Evolutionary conservation across 768 basidiomycete species (phyloP), one percentile per base, ranked within the genome.

Genomic region (Mrakia gelida): DNA sequence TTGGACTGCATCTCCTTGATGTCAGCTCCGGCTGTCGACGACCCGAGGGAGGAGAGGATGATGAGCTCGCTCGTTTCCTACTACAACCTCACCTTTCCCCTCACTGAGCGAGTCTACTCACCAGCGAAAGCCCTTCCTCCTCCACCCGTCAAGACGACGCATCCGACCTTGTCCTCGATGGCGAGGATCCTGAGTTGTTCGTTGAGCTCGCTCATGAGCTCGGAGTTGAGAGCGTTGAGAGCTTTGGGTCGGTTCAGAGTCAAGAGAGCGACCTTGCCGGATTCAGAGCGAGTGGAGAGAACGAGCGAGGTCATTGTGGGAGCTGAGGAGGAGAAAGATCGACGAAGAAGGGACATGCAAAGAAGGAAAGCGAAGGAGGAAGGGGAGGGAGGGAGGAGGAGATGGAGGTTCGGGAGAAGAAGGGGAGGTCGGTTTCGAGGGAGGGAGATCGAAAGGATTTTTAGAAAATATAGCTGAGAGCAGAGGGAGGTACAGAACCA

Each of bases 1-100:
- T 95, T 95, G 86, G 95, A 93, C 85, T 94, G 95, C 96, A 98
- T 98, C 86, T 98, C 95, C 86, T 97, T 98, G 86, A 99, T 98
- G 85, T 99, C 96, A 30, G 96, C 96, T 3, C 96, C 95, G 81
- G 95, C 95, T 94, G 75, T 9, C 18, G 18, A 52, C 49, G 49
- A 52, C 15, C 49, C 49, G 49, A 52, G 7, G 15, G 16, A 52
- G 11, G 11, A 38, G 38, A 21, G 54, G 26, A 67, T 6, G 16
- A 52, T 34, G 56, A 70, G 75, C 68, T 16, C 18, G 38, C n/a
- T 54, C 45, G 3, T 38, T 68, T 15, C 28, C 28, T n/a, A 13
- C n/a, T 38, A 23, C 49, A 65, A 5, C 41, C 5, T 32, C n/a
- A n/a, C n/a, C n/a, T n/a, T n/a, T n/a, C n/a, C n/a, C n/a, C n/a